A percentile compares a stretch with the other conserved stretches of the same genome.
These are phyloP conservation scores for Pseudozyma sp. DNA, from an alignment of 1,284 basidiomycete genomes.

Conservation along the genomic window DNA sequence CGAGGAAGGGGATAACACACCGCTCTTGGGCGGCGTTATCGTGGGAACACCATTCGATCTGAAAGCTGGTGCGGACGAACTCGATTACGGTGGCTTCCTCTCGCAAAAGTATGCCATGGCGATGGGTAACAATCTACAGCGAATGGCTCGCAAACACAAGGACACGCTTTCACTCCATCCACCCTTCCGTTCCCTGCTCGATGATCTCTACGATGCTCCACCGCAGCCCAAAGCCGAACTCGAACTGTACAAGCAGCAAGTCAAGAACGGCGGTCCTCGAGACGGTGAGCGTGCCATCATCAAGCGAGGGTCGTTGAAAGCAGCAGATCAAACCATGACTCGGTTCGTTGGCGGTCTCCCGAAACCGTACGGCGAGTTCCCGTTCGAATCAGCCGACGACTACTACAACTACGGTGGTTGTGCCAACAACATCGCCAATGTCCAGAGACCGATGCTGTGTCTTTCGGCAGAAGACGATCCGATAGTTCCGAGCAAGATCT, in stretches of 20 bases:
- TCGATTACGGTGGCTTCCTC: constrained; percentile 73
- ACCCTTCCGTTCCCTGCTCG: constrained; percentile 49
- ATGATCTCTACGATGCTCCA: constrained; percentile 47
- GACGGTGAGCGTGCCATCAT: constrained; percentile 30
- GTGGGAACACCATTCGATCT: constrained; percentile 87
- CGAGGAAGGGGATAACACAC: constrained; percentile 81
- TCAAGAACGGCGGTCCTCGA: constrained; percentile 37
- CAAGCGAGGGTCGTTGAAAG: constrained; percentile 63
- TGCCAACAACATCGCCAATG: constrained; percentile 50
- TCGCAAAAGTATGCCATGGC: constrained; percentile 82
- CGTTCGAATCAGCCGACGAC: constrained; percentile 74
- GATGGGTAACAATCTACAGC: constrained; percentile 81
- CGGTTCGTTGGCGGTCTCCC: constrained; percentile 79
- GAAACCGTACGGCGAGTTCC: constrained; percentile 57
- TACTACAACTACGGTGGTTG: constrained; percentile 76
- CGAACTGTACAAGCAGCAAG: constrained; percentile 43
- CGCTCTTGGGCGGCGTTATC: constrained; percentile 78
- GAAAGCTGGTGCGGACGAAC: constrained; percentile 70
- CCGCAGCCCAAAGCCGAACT: constrained; percentile 43
- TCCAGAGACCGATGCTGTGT: constrained; percentile 74
- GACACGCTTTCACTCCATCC: constrained; percentile 58
- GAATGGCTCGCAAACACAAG: constrained; percentile 50
- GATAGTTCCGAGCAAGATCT: constrained; percentile 72
- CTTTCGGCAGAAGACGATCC: constrained; percentile 94
- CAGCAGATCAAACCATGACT: constrained; percentile 75